These are phyloP conservation scores for Arthrobotrys sinensis DNA, from an alignment of 2,329 filamentous ascomycete genomes.

Conservation along the genomic window DNA sequence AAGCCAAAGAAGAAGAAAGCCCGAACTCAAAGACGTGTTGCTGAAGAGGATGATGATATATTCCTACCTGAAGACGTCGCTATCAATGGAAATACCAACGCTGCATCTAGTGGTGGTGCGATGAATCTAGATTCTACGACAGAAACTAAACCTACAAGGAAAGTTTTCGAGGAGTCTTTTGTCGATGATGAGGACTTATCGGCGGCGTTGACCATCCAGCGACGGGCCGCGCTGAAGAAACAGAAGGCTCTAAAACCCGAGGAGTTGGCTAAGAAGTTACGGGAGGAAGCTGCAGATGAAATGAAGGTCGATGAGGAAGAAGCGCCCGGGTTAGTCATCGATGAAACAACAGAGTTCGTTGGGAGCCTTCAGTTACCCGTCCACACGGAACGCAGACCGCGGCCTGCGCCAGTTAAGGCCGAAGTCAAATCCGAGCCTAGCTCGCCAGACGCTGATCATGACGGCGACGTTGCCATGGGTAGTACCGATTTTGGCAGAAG, in stretches of 20 bases:
- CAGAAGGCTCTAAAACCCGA: slow-evolving; percentile 88
- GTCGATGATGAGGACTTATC: slow-evolving; percentile 95
- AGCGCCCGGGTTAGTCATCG: slow-evolving; percentile 83
- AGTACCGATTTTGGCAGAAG: slow-evolving; percentile 70
- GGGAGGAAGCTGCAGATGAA: slow-evolving; percentile 78
- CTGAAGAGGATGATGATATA: slow-evolving; percentile 74
- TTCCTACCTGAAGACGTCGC: slow-evolving; percentile 69
- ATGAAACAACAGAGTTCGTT: slow-evolving; percentile 95
- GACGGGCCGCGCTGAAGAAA: slow-evolving; percentile 88
- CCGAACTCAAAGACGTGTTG: slow-evolving; percentile 63
- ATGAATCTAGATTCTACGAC: slow-evolving; percentile 84
- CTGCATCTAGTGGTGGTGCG: slow-evolving; percentile 65
- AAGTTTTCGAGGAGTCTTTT: slow-evolving; percentile 78
- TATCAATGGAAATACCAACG: slow-evolving; percentile 56
- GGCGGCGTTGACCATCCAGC: slow-evolving; percentile 84
- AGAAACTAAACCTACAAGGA: slow-evolving; percentile 70
- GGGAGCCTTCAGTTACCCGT: slow-evolving; percentile 82
- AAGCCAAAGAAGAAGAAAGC: slow-evolving; percentile 86
- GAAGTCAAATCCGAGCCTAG: slow-evolving; percentile 63
- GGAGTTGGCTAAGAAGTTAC: slow-evolving; percentile 85
- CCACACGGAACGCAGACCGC: slow-evolving; percentile 72
- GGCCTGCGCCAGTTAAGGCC: slow-evolving; percentile 29
- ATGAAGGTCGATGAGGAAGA: slow-evolving; percentile 71
- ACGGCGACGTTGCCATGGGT: slow-evolving; percentile 72
- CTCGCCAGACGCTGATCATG: slow-evolving; percentile 70